phyloP scores from a whole-genome alignment of 441 rosid species.

The Pelargonium myrrhifolium region DNA sequence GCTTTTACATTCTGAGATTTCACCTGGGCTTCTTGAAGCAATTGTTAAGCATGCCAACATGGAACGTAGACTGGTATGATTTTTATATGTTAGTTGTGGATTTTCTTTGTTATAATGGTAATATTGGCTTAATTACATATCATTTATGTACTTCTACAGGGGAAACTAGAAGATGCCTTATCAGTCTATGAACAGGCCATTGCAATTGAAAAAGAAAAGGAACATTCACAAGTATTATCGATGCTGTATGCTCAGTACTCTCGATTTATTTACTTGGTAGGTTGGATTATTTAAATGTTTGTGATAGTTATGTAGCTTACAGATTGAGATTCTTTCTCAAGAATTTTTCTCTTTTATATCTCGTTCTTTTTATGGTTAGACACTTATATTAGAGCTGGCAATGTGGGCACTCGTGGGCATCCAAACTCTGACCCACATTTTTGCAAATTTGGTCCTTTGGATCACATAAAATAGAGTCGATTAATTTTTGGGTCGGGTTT shows the following conservation, averaged over 20 bases:
- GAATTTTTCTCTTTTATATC: no score
- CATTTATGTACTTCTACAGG: conserved; percentile 41
- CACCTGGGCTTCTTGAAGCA: conserved; percentile 96
- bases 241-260: conserved; percentile 84
- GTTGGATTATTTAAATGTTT: conserved; percentile 16
- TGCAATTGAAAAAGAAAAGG: conserved; percentile 93
- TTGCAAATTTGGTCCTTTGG: no score
- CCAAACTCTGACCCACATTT: no score
- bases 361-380: no score
- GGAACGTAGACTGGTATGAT: conserved; percentile 74
- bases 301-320: no score
- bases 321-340: no score
- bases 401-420: no score
- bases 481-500: not conserved
- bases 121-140: no score
- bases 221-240: conserved; percentile 65
- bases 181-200: conserved; percentile 82
- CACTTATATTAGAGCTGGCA: no score
- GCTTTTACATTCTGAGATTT: conserved; percentile 71
- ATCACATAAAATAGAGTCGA: not conserved
- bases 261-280: conserved; percentile 67
- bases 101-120: no score
- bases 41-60: conserved; percentile 90
- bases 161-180: conserved; percentile 65
- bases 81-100: not conserved